Conservation (phyloP, 352 stramenopile genomes). For the Phytophthora pistaciae region DNA sequence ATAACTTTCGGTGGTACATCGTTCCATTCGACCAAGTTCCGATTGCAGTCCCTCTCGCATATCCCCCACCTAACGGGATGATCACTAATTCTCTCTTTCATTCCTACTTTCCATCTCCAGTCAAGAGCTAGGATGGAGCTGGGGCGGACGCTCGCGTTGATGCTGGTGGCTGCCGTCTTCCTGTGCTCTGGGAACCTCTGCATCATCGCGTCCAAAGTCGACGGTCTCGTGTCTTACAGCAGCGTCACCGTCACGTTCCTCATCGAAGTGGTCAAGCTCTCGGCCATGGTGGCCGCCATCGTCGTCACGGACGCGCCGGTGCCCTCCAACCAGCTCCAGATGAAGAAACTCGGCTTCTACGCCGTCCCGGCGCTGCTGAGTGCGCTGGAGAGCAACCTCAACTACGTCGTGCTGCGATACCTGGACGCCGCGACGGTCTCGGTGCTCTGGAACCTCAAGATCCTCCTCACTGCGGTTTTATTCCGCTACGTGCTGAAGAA, state of each 20-base stretch:
- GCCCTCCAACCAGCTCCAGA: slow-evolving; percentile 39
- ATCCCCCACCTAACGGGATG: background rate
- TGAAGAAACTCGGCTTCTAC: slow-evolving; percentile 65
- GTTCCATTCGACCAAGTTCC: slow-evolving; percentile 28
- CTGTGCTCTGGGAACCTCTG: slow-evolving; percentile 83
- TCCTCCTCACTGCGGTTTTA: slow-evolving; percentile 83
- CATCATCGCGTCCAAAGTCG: slow-evolving; percentile 85
- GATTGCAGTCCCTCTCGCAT: slow-evolving; percentile 1
- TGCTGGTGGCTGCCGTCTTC: slow-evolving; percentile 72
- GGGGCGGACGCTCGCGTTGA: slow-evolving; percentile 47
- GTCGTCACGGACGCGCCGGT: slow-evolving; percentile 34
- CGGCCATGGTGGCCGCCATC: slow-evolving; percentile 51
- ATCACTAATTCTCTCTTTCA: no score
- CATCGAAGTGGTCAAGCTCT: slow-evolving; percentile 83
- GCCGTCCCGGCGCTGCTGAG: slow-evolving; percentile 81
- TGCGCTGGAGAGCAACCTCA: slow-evolving; percentile 89
- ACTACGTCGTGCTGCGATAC: slow-evolving; percentile 86
- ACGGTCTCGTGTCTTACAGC: slow-evolving; percentile 80
- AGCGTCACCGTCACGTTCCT: slow-evolving; percentile 88
- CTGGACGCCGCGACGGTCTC: slow-evolving; percentile 85
- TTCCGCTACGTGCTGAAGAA: slow-evolving; percentile 84
- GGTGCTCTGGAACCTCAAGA: slow-evolving; percentile 92
- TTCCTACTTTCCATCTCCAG: no score
- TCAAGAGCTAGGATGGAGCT: slow-evolving; percentile 41
- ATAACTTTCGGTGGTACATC: slow-evolving; percentile 1